These are phyloP conservation scores for Diplodia corticola DNA, from an alignment of 2,329 filamentous ascomycete species.

Conservation along the genomic window DNA sequence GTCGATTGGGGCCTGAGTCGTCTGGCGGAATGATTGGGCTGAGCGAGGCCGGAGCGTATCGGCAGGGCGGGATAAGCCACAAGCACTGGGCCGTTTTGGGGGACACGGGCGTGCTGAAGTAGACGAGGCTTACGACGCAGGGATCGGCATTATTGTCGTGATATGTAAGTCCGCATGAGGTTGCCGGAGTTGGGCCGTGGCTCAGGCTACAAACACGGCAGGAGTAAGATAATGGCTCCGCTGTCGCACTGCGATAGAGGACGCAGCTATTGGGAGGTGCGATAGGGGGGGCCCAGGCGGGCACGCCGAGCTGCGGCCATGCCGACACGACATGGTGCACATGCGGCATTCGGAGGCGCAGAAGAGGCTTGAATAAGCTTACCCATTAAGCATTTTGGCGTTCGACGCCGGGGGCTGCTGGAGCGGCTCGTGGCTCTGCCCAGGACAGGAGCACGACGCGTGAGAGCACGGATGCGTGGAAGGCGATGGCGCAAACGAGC, in stretches of 20 bases:
- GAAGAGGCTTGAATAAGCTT: background rate
- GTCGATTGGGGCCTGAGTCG: background rate
- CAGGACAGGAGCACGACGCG: background rate
- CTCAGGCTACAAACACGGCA: background rate
- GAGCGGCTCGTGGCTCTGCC: background rate
- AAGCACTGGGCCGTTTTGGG: background rate
- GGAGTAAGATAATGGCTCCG: background rate
- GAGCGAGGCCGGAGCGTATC: background rate
- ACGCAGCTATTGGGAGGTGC: background rate
- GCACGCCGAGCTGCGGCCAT: background rate
- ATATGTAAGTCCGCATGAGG: background rate
- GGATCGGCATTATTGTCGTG: constrained; percentile 1
- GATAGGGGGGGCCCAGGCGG: background rate
- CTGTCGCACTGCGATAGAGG: background rate
- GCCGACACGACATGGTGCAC: too few relatives aligned
- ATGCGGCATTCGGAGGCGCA: background rate
- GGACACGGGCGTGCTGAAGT: background rate
- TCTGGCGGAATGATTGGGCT: background rate
- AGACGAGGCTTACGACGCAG: constrained; percentile 18
- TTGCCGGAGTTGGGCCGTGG: background rate
- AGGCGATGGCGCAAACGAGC: background rate
- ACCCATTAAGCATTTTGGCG: background rate
- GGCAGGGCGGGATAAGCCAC: background rate
- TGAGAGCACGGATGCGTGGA: background rate
- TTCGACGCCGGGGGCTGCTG: background rate